These are phyloP conservation scores for Syncephalis plumigaleata DNA, from an alignment of 371 early-diverging fungal species.

Conservation along the genomic window DNA sequence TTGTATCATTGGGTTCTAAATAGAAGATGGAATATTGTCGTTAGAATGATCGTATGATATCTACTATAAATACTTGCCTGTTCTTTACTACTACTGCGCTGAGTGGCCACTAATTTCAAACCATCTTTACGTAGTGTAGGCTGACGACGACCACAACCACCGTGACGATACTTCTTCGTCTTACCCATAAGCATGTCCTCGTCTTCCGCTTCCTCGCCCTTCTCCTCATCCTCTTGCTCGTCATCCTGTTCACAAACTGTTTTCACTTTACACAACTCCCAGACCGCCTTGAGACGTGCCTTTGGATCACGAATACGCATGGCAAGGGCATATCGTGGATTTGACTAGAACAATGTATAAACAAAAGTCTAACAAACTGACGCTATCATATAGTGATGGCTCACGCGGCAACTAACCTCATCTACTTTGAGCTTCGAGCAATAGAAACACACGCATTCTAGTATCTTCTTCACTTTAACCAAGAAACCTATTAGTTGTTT, in stretches of 20 bases:
- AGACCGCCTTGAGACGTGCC: slow-evolving; percentile 69
- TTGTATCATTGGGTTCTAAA: slow-evolving; percentile 42
- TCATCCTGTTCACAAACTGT: slow-evolving; percentile 78
- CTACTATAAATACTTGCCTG: neutral
- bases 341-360: slow-evolving; percentile 20
- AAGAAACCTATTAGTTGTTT: slow-evolving; percentile 35
- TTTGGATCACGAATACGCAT: slow-evolving; percentile 56
- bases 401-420: slow-evolving; percentile 23
- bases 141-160: slow-evolving; percentile 87
- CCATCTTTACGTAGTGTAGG: slow-evolving; percentile 87
- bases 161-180: slow-evolving; percentile 3
- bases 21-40: neutral
- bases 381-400: neutral
- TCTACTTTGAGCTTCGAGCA: slow-evolving; percentile 96
- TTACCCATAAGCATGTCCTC: slow-evolving; percentile 6
- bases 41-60: neutral
- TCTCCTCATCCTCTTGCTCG: slow-evolving; percentile 29
- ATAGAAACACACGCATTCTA: slow-evolving; percentile 97
- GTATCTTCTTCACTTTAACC: slow-evolving; percentile 88
- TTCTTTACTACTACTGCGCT: slow-evolving; percentile 16
- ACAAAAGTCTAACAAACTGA: neutral
- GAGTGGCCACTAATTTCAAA: slow-evolving; percentile 59
- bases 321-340: slow-evolving; percentile 54
- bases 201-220: slow-evolving; percentile 16
- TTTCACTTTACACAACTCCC: slow-evolving; percentile 80